Evolutionary conservation across 345 rosid genomes (phyloP).

Genomic region (Syzygium jambos): DNA sequence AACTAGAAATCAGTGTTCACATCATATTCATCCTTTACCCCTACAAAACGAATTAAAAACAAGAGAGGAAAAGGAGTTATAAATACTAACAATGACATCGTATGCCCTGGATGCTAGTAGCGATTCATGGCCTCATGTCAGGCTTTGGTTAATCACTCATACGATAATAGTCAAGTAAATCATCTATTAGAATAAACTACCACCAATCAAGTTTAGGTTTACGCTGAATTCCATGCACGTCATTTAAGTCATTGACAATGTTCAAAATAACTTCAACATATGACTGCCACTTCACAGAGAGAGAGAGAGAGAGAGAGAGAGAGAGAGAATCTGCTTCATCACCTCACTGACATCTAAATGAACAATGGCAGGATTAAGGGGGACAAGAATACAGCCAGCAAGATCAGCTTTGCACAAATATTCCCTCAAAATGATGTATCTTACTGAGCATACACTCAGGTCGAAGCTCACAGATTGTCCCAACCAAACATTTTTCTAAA

Average conservation of each 20-base stretch:
- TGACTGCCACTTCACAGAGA: neutral
- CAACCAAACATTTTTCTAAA: neutral
- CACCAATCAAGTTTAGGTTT: neutral
- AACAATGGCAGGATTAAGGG: neutral
- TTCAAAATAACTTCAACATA: neutral
- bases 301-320: neutral
- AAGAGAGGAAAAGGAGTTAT: neutral
- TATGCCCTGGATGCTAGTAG: neutral
- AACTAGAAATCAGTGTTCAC: neutral
- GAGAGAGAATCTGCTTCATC: neutral
- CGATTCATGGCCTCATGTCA: neutral
- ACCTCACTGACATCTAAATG: neutral
- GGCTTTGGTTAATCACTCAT: neutral
- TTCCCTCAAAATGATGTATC: neutral
- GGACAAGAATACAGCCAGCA: neutral
- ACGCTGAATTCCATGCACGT: neutral
- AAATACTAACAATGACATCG: neutral
- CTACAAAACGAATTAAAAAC: neutral
- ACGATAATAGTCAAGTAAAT: neutral
- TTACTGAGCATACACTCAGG: neutral
- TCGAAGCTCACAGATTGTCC: neutral
- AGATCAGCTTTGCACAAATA: neutral
- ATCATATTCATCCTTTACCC: neutral
- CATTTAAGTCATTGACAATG: neutral
- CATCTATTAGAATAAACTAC: neutral